phyloP scores from a whole-genome alignment of 2,329 filamentous ascomycete species.

The Sarocladium strictum region DNA sequence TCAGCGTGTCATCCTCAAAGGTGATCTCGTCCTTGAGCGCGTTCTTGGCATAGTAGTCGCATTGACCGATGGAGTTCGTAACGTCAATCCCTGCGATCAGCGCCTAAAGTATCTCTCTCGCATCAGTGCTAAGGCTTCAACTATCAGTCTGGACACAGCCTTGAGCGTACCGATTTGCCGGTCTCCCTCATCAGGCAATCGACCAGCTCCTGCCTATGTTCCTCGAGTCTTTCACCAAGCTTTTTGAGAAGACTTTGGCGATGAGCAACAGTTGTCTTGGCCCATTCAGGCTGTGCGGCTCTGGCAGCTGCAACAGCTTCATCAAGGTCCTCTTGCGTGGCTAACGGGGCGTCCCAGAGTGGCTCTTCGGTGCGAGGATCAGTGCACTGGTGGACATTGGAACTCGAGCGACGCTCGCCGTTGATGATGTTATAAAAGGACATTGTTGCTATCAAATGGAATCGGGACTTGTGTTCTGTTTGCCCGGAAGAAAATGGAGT shows the following conservation, averaged over 20 bases:
- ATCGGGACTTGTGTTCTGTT: neutral
- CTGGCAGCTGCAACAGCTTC: slow-evolving; percentile 4
- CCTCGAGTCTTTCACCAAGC: slow-evolving; percentile 10
- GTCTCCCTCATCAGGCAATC: slow-evolving; percentile 9
- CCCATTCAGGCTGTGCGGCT: slow-evolving; percentile 8
- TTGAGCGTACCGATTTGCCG: slow-evolving; percentile 9
- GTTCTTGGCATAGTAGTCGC: neutral
- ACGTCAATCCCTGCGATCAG: neutral
- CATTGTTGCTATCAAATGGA: neutral
- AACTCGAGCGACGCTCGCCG: neutral
- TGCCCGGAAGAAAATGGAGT: neutral
- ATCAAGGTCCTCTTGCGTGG: slow-evolving; percentile 10
- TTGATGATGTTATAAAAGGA: slow-evolving; percentile 7
- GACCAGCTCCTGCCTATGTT: slow-evolving; percentile 1
- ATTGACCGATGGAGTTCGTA: neutral
- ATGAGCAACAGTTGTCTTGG: neutral
- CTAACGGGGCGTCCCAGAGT: slow-evolving; percentile 9
- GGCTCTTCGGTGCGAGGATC: slow-evolving; percentile 10
- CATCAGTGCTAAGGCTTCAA: neutral
- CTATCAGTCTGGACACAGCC: neutral
- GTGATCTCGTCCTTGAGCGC: neutral
- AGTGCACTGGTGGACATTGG: slow-evolving; percentile 6
- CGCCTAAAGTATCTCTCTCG: neutral
- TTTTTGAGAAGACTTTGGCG: slow-evolving; percentile 5
- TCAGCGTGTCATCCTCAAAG: slow-evolving; percentile 19